Base-by-base conservation (phyloP, 768 basidiomycete genomes). In the Amanita rimosa region DNA sequence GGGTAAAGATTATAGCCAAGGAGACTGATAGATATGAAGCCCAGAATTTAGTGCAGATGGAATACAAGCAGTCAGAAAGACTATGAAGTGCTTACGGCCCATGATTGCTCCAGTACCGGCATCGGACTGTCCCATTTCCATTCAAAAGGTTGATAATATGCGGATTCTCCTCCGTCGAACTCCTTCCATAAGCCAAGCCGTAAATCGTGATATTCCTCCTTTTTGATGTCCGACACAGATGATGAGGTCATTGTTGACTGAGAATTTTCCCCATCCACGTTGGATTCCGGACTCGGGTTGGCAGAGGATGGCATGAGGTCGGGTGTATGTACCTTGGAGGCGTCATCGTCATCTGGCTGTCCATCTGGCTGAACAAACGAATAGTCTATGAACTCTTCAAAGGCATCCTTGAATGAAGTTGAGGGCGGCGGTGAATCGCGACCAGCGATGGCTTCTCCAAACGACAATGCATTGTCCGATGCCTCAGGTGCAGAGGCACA, bases 401-500 rank as follows among this genome's bases (percentile, higher is more conserved):
- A 44, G 16, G 42, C 43, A 33, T 51, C 43, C 17, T 22, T 31
- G 17, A 50, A 50, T 13, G 41, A 42, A 24, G 46, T 40, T 16
- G 48, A 43, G 2, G 47, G 38, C n/a, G 40, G 48, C 4, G 48
- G 40, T 4, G 48, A 49, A 26, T 49, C 41, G 27, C 40, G 48
- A 24, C 48, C 33, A 4, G 34, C 19, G 21, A 39, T n/a, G 19
- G 40, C 11, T 2, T 49, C 48, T 6, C 29, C 44, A 43, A 41
- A 22, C 22, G 49, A 21, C 16, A 44, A 31, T 7, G 36, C 19
- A 31, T 63, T 56, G n/a, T 73, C 73, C 19, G 64, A 63, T 36
- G 65, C 61, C 40, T 75, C 76, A 16, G 67, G 59, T 5, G 58
- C 54, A 42, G 61, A 49, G 14, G 63, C 64, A 46, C 67, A 76